Evolutionary conservation across 2,329 filamentous ascomycete genomes (phyloP), one percentile per base, ranked within the genome.

Genomic region (Fusarium xyrophilum): DNA sequence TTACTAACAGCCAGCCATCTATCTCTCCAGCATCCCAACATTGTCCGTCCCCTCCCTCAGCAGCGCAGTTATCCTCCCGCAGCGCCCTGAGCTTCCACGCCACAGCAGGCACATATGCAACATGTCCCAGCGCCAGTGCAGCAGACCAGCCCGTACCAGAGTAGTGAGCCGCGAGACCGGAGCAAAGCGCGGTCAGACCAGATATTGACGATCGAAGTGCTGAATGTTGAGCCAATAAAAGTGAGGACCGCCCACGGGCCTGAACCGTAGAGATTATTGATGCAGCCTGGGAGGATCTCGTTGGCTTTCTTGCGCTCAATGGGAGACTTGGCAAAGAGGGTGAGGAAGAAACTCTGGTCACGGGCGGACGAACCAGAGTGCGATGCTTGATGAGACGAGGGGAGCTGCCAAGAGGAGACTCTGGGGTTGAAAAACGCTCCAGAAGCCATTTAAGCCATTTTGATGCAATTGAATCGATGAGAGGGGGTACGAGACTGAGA

Each of bases 371-470:
- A 78, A 83, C 68, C 80, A 77, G 52, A 85, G 76, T 1, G 82
- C 79, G 68, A 79, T 79, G 4, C 82, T 83, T 6, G 82, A 81
- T n/a, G 82, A 81, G 66, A 85, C 67, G 27, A 85, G 74, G 1
- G 83, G 83, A 3, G 81, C 76, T 21, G 82, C 69, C 46, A 83
- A 79, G 35, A 85, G 76, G 40, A 74, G 60, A 77, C 76, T 44
- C 78, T 70, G 14, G 78, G 77, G 67, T 81, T 77, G 69, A 79
- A 76, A 71, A 82, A 79, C 40, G 68, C 62, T 19, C 73, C 72
- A 2, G 79, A 80, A 33, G 80, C 79, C 80, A 82, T 82, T 15
- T 38, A 80, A 33, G 80, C 79, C 80, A 82, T 82, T 15, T 38
- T 21, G 15, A 27, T 44, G 9, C 35, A n/a, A 6, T 17, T 35